These are phyloP conservation scores for Annona cherimola DNA, from an alignment of 164 flowering plant genomes.

Conservation along the genomic window DNA sequence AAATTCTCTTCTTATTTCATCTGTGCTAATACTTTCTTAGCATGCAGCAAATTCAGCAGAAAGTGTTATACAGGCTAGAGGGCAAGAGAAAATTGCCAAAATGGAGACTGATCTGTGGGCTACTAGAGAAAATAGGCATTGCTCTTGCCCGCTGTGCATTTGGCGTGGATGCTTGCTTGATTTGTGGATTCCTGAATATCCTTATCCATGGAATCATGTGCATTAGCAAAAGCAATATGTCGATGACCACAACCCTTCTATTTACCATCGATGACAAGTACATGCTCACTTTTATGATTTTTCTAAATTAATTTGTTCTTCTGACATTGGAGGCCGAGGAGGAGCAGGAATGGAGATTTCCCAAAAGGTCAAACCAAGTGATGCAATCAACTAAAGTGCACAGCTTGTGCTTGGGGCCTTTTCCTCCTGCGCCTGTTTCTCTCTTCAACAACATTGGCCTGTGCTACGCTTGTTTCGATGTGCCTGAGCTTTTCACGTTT, in stretches of 20 bases:
- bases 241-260: not conserved
- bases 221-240: not conserved
- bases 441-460: not conserved
- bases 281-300: not conserved
- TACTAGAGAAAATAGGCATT: conserved; percentile 40
- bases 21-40: too few species aligned
- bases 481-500: conserved; percentile 10
- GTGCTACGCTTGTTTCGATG: conserved; percentile 8
- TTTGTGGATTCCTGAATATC: not conserved
- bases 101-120: too few species aligned
- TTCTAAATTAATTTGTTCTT: conserved; percentile 9
- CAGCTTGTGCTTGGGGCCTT: conserved; percentile 9
- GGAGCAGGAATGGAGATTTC: conserved; percentile 41
- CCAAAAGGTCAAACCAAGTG: conserved; percentile 8
- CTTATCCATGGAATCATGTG: not conserved
- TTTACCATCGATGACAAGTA: too few species aligned
- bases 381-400: conserved; percentile 13
- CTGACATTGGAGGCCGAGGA: conserved; percentile 53
- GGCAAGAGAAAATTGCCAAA: too few species aligned
- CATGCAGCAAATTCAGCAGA: too few species aligned
- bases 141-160: conserved; percentile 91
- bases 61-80: too few species aligned
- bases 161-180: conserved; percentile 81
- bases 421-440: not conserved
- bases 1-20: too few species aligned